phyloP scores from a whole-genome alignment of 495 filamentous ascomycete species.

The Podospora didyma region DNA sequence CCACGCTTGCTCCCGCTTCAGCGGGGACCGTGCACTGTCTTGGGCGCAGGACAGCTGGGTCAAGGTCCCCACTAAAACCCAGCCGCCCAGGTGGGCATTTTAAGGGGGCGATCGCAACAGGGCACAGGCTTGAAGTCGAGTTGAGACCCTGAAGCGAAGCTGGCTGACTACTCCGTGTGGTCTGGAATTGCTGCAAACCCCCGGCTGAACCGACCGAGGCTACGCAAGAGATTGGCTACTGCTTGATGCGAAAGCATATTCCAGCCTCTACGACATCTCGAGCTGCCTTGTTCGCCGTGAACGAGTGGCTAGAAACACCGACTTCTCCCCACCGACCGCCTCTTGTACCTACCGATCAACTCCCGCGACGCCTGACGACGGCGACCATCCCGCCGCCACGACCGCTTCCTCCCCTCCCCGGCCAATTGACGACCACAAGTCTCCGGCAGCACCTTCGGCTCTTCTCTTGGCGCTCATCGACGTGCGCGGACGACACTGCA shows the following conservation, averaged over 20 bases:
- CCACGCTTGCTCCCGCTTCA: constrained; percentile 13
- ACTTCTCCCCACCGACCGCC: background rate
- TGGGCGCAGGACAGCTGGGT: background rate
- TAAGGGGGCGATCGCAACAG: constrained; percentile 2
- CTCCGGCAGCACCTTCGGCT: background rate
- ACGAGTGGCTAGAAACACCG: background rate
- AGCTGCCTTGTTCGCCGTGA: background rate
- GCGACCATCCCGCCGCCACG: background rate
- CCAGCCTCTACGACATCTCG: background rate
- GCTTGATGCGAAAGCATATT: background rate
- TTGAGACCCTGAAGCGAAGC: background rate
- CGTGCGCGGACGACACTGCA: constrained; percentile 2
- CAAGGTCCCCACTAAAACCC: background rate
- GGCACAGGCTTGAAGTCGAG: background rate
- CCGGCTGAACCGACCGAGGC: background rate
- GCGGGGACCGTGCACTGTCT: constrained; percentile 10
- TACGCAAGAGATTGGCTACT: background rate
- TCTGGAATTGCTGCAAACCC: background rate
- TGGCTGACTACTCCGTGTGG: background rate
- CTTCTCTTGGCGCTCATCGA: background rate
- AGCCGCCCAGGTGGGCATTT: constrained; percentile 1
- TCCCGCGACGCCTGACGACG: background rate
- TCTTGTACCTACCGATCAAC: too few species aligned
- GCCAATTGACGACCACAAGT: constrained; percentile 5
- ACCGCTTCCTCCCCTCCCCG: background rate